These are phyloP conservation scores for Diospyros kaki DNA, from an alignment of 148 eudicot species.

Conservation along the genomic window DNA sequence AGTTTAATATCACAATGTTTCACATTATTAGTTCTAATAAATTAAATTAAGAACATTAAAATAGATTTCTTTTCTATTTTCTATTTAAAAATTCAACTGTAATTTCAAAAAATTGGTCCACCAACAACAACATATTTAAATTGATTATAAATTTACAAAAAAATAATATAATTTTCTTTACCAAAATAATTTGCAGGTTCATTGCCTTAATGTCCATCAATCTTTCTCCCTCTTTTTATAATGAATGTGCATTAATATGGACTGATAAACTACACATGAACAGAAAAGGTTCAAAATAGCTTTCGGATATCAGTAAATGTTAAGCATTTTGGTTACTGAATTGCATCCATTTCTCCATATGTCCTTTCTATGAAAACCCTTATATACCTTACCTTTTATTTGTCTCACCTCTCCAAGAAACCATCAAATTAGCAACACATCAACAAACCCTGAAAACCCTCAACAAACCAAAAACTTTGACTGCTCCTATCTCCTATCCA, in stretches of 20 bases:
- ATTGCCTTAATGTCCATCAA: background rate
- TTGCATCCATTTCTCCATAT: constrained; percentile 9
- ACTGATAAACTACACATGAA: background rate
- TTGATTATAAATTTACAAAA: no score
- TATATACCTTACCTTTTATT: constrained; percentile 9
- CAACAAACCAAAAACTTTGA: constrained; percentile 51
- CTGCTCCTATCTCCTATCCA: constrained; percentile 28
- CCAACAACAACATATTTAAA: no score
- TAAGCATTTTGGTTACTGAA: constrained; percentile 22
- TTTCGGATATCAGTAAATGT: constrained; percentile 19
- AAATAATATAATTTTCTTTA: no score
- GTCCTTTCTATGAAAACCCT: constrained; percentile 31
- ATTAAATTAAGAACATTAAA: no score
- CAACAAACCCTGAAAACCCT: constrained; percentile 36
- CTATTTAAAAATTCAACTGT: no score
- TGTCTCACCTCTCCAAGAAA: constrained; percentile 29
- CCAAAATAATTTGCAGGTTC: no score
- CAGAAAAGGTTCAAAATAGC: constrained; percentile 18
- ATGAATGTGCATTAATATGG: background rate
- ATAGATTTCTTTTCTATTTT: no score
- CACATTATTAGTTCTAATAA: no score
- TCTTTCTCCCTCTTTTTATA: background rate
- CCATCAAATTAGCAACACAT: constrained; percentile 21
- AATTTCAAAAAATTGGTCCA: no score
- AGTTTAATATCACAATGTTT: no score